These are phyloP conservation scores for Uromyces viciae-fabae DNA, from an alignment of 1,284 basidiomycete genomes.

Conservation along the genomic window DNA sequence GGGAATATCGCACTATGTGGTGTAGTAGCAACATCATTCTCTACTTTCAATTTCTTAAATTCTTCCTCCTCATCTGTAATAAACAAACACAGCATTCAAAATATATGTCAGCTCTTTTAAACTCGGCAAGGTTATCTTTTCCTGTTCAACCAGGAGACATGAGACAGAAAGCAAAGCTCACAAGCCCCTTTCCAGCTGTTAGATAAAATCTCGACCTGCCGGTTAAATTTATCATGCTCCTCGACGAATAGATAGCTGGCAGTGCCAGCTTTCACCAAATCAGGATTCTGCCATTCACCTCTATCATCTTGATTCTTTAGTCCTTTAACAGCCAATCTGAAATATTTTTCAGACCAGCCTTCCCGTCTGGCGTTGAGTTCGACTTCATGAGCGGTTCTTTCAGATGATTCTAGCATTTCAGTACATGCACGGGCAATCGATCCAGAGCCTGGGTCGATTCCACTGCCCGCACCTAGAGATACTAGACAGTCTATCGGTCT, in stretches of 20 bases:
- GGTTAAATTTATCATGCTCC: not conserved
- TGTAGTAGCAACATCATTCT: not conserved
- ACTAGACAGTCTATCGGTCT: constrained; percentile 26
- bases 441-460: not conserved
- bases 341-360: constrained; percentile 22
- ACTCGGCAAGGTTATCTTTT: not conserved
- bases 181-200: constrained; percentile 5
- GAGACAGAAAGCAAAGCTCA: not conserved
- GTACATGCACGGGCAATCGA: constrained; percentile 28
- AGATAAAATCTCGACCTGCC: not conserved
- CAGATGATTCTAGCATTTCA: constrained; percentile 26
- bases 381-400: constrained; percentile 9
- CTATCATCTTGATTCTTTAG: constrained; percentile 3
- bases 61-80: not conserved
- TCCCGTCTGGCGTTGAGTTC: not conserved
- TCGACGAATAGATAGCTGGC: constrained; percentile 19
- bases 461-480: constrained; percentile 35
- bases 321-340: not conserved
- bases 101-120: not conserved
- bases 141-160: not conserved
- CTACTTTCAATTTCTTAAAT: not conserved
- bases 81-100: not conserved
- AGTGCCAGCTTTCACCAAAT: constrained; percentile 19
- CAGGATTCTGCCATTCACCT: constrained; percentile 21
- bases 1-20: constrained; percentile 8